Percentiles rank a stretch among this genome's conserved stretches.
These are phyloP conservation scores for Hanseniaspora uvarum DNA, from an alignment of 1,139 yeast species.

Conservation along the genomic window DNA sequence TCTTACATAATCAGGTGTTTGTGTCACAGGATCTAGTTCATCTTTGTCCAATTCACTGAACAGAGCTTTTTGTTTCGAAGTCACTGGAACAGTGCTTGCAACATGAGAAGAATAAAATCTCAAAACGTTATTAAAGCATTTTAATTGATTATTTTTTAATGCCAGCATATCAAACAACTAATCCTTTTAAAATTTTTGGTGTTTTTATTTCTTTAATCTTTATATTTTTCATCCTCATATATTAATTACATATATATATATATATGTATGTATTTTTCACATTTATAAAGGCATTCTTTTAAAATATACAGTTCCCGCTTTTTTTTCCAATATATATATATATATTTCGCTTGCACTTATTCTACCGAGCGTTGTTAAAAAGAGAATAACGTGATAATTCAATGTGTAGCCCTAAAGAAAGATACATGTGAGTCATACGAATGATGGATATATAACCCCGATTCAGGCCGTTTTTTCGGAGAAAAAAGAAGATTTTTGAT, in stretches of 20 bases:
- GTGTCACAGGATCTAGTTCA: slow-evolving; percentile 44
- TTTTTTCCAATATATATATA: too few species aligned
- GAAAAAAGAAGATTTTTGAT: too few species aligned
- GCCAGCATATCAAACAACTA: not conserved
- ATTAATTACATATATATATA: too few species aligned
- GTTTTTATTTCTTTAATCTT: not conserved
- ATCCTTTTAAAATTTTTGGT: too few species aligned
- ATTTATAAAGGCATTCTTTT: too few species aligned
- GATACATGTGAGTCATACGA: not conserved
- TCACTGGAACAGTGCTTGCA: slow-evolving; percentile 10
- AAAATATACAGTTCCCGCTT: too few species aligned
- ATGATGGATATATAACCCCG: not conserved
- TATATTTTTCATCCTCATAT: not conserved
- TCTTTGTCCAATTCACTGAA: slow-evolving; percentile 34
- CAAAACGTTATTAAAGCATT: not conserved
- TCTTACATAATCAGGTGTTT: slow-evolving; percentile 87
- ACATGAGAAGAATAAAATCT: not conserved
- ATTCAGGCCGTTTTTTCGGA: not conserved
- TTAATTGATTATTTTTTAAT: not conserved
- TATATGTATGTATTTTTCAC: too few species aligned
- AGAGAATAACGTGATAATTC: too few species aligned
- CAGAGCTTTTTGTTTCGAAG: slow-evolving; percentile 20
- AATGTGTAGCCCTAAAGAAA: too few species aligned
- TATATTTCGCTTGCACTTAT: too few species aligned
- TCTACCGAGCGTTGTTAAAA: too few species aligned